Base-by-base conservation (phyloP, 2,329 filamentous ascomycete genomes). In the Rhynchosporium agropyri region DNA sequence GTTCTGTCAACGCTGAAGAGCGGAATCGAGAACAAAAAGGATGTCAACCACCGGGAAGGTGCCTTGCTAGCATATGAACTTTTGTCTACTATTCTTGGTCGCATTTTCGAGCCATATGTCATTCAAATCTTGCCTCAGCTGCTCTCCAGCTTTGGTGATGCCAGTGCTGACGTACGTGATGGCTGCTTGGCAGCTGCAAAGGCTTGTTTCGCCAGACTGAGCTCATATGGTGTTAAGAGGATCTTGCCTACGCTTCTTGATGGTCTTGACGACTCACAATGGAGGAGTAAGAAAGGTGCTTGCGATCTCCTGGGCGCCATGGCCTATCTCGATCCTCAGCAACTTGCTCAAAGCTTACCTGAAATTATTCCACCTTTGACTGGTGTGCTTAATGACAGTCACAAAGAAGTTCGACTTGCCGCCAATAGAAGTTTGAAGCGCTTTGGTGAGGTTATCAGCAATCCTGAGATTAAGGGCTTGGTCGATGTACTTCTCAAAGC, bases 201-300 rank as follows among this genome's bases (percentile, higher is more conserved):
- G 79, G 90, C 92, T 10, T 97, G 92, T 76, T 99, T 99, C 77
- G 89, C 91, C 4, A 93, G 88, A 70, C 79, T 99, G 61, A 98
- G 92, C 77, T 98, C 95, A 0, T 99, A 91, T 71, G 95, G 95
- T 76, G 96, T 99, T 63, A 96, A 97, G 78, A 85, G 95, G 73
- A 93, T 99, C 67, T 81, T 99, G 68, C 95, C 95, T 3, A 97
- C 91, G 12, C 84, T 99, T 7, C 84, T 99, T 2, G 88, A 95
- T 68, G 95, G 96, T 63, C 85, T 99, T 9, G 93, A 98, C 67
- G 95, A 99, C 68, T 87, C 91, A 59, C 94, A 98, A 76, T 99
- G 95, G 95, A 89, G 95, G 73, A 98, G 92, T 79, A 98, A 99
- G 78, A 97, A 96, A 79, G 95, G 96, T 70, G 95, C 95, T 60